A percentile compares a stretch with the other conserved stretches of the same genome.
These are phyloP conservation scores for Orbilia brochopaga DNA, from an alignment of 2,329 filamentous ascomycete species.

Conservation along the genomic window DNA sequence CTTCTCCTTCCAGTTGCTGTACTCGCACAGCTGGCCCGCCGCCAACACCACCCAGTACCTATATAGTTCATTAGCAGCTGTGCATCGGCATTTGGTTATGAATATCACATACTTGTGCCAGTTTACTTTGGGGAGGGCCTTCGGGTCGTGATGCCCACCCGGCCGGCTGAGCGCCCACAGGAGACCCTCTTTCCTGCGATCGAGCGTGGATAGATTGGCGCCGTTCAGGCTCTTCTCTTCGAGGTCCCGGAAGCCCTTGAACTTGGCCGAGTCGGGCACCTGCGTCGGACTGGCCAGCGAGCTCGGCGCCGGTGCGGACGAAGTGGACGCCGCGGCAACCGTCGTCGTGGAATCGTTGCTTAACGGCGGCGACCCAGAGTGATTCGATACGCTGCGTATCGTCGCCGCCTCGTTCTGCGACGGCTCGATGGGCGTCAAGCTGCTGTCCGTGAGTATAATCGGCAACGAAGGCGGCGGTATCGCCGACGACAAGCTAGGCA, in stretches of 20 bases:
- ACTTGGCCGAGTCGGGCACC: conserved; percentile 63
- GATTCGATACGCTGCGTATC: conserved; percentile 59
- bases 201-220: conserved; percentile 64
- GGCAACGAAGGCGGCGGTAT: conserved; percentile 50
- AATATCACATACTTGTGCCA: conserved; percentile 86
- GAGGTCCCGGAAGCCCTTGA: conserved; percentile 90
- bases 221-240: conserved; percentile 77
- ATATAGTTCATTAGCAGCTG: conserved; percentile 22
- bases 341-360: conserved; percentile 51
- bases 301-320: conserved; percentile 55
- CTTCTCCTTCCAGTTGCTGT: conserved; percentile 98
- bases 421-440: conserved; percentile 45
- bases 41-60: conserved; percentile 99
- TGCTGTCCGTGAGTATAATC: conserved; percentile 50
- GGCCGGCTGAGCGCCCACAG: conserved; percentile 93
- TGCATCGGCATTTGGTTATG: background rate
- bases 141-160: conserved; percentile 91
- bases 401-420: conserved; percentile 64
- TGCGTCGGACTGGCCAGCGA: conserved; percentile 57
- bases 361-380: conserved; percentile 46
- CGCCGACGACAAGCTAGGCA: conserved; percentile 29
- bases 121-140: conserved; percentile 92
- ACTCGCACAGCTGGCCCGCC: conserved; percentile 94
- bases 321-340: conserved; percentile 49
- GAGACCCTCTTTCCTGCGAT: conserved; percentile 88